Conservation (phyloP, 2,329 filamentous ascomycete genomes). For the Ophiostoma ips region DNA sequence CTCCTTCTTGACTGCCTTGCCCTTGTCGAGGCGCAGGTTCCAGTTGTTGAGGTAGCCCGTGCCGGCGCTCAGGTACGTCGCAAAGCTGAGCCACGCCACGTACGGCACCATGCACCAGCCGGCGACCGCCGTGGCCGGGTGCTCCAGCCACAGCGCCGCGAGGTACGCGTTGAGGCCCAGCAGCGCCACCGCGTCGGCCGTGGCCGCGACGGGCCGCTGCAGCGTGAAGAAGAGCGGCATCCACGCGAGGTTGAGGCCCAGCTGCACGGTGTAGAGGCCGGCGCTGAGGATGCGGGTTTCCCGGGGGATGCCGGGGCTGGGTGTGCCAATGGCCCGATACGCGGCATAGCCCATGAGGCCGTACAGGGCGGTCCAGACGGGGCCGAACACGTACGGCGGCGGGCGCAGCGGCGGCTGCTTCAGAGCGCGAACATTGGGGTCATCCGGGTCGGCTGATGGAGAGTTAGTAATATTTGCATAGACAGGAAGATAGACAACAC, state of each 20-base stretch:
- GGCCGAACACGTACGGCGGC: slow-evolving; percentile 47
- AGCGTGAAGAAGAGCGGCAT: slow-evolving; percentile 87
- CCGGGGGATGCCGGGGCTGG: slow-evolving; percentile 42
- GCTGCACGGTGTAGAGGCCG: slow-evolving; percentile 73
- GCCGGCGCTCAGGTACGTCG: slow-evolving; percentile 66
- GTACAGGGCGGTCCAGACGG: slow-evolving; percentile 54
- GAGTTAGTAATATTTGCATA: neutral
- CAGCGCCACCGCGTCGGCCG: slow-evolving; percentile 60
- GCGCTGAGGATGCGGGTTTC: slow-evolving; percentile 51
- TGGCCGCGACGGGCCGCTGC: slow-evolving; percentile 58
- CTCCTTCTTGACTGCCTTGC: slow-evolving; percentile 10
- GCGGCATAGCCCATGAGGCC: slow-evolving; percentile 79
- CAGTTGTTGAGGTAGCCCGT: slow-evolving; percentile 56
- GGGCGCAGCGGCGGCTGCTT: slow-evolving; percentile 54
- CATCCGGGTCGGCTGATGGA: slow-evolving; percentile 4
- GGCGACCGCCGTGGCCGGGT: slow-evolving; percentile 30
- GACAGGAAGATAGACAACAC: slow-evolving; percentile 16
- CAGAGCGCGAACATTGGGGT: slow-evolving; percentile 20
- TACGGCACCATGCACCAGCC: slow-evolving; percentile 71
- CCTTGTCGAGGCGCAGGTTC: slow-evolving; percentile 29
- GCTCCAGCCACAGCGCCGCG: slow-evolving; percentile 49
- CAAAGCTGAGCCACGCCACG: slow-evolving; percentile 73
- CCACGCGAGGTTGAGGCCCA: slow-evolving; percentile 75
- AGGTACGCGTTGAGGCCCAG: slow-evolving; percentile 61
- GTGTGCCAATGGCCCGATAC: slow-evolving; percentile 57